Base-by-base conservation (phyloP, 2,329 filamentous ascomycete genomes). In the Aspergillus tubingensis region DNA sequence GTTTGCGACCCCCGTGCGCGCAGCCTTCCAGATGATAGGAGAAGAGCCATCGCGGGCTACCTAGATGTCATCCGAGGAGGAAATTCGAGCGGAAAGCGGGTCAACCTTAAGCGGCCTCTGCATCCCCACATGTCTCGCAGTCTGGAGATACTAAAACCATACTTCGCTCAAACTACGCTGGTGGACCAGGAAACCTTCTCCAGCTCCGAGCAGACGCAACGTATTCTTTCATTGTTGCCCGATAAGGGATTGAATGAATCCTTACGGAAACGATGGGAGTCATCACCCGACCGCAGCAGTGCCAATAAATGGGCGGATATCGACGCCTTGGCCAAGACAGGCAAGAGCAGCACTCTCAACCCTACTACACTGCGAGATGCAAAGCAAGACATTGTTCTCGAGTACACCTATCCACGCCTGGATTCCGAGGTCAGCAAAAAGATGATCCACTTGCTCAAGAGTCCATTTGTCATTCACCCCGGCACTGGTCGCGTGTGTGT, bases 401-500 rank as follows among this genome's bases (percentile, higher is more conserved):
- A 99, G 78, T 98, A 99, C 79, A 97, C 95, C 6, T 99, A 99
- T 77, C 95, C 95, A 3, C 89, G 95, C 41, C 90, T 99, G 57
- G 95, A 99, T 82, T 93, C 95, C 63, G 92, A 96, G 77, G 95
- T 99, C 74, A 95, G 91, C 73, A 98, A 98, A 82, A 96, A 97
- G 75, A 86, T 96, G 59, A 98, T 97, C 80, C 95, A 99, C 84
- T 86, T 99, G 83, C 88, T 99, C 68, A 99, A 99, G 76, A 93
- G 89, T 63, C 95, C 95, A 0, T 99, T 99, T 72, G 94, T 97
- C 62, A 89, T 99, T 39, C 95, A 99, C 74, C 95, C 95, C 0
- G 92, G 92, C 17, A 99, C 95, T 0, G 94, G 95, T 0, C 82
- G 94, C 57, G 91, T 99, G 6, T 99, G 95, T 80, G 95, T 99